phyloP scores from a whole-genome alignment of 306 rosid genomes.

The Echinosophora koreensis region DNA sequence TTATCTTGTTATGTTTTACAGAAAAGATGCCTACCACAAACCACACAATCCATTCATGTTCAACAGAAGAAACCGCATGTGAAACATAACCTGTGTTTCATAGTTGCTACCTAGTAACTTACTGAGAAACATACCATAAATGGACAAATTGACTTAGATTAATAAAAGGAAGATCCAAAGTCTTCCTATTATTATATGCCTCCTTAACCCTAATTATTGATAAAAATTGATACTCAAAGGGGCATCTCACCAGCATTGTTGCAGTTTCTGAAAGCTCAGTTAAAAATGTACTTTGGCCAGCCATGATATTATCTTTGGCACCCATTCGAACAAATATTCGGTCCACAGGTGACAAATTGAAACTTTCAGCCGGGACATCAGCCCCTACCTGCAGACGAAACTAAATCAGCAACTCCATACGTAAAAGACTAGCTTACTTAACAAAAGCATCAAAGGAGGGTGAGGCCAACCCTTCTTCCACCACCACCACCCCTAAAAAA shows the following conservation, averaged over 20 bases:
- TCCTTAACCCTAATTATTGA: conserved; percentile 29
- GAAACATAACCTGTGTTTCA: conserved; percentile 3
- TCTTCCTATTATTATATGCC: background rate
- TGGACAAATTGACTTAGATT: conserved; percentile 11
- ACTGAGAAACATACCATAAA: conserved; percentile 28
- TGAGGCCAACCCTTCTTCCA: background rate
- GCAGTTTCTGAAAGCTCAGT: conserved; percentile 98
- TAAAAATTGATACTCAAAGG: conserved; percentile 27
- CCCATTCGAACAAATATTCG: conserved; percentile 96
- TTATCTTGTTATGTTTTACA: conserved; percentile 7
- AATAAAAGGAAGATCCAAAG: background rate
- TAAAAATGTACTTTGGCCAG: conserved; percentile 97
- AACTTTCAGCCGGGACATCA: conserved; percentile 91
- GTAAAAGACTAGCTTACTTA: conserved; percentile 35
- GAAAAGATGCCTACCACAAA: conserved; percentile 6
- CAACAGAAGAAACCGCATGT: conserved; percentile 21
- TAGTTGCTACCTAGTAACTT: background rate
- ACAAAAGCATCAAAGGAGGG: conserved; percentile 2
- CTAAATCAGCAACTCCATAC: conserved; percentile 31
- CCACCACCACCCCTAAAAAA: background rate
- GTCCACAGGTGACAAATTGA: conserved; percentile 88
- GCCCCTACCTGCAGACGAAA: conserved; percentile 82
- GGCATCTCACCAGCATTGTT: conserved; percentile 81
- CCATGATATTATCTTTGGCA: conserved; percentile 95
- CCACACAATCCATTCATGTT: conserved; percentile 12